Conservation (phyloP, 2,329 filamentous ascomycete genomes). For the Penicillium sp. region DNA sequence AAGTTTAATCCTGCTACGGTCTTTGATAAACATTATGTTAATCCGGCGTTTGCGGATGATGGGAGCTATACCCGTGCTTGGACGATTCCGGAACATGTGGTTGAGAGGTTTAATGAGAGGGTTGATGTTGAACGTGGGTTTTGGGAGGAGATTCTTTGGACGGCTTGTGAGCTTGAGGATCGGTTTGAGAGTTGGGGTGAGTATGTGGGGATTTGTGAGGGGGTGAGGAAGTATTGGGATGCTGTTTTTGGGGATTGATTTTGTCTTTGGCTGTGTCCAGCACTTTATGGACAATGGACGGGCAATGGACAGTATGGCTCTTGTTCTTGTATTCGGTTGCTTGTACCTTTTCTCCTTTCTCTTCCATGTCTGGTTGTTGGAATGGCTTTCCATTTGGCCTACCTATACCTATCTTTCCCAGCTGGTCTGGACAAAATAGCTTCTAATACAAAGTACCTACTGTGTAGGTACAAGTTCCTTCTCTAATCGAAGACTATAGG, state of each 20-base stretch:
- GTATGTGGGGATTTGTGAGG: constrained; percentile 31
- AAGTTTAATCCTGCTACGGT: constrained; percentile 41
- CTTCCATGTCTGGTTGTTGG: too few species aligned
- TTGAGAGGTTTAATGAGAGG: constrained; percentile 26
- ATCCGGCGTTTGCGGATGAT: constrained; percentile 29
- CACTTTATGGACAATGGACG: too few species aligned
- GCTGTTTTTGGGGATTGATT: constrained; percentile 24
- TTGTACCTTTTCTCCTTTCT: not conserved
- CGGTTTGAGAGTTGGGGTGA: constrained; percentile 33
- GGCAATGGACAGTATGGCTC: too few species aligned
- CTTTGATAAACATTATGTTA: constrained; percentile 30
- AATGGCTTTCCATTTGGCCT: not conserved
- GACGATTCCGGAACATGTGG: constrained; percentile 32
- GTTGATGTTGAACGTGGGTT: constrained; percentile 37
- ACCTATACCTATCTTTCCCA: not conserved
- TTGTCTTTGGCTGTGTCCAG: not conserved
- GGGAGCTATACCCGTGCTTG: constrained; percentile 34
- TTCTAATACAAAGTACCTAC: too few species aligned
- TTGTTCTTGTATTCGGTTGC: too few species aligned
- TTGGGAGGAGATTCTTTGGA: constrained; percentile 40
- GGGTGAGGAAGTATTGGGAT: constrained; percentile 34
- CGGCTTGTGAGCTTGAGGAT: constrained; percentile 38
- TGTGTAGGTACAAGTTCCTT: too few species aligned
- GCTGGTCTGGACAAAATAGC: not conserved
- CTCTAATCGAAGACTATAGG: not conserved